Evolutionary conservation across 176 grass and related monocot species (phyloP).

Genomic region (Secale cereale): DNA sequence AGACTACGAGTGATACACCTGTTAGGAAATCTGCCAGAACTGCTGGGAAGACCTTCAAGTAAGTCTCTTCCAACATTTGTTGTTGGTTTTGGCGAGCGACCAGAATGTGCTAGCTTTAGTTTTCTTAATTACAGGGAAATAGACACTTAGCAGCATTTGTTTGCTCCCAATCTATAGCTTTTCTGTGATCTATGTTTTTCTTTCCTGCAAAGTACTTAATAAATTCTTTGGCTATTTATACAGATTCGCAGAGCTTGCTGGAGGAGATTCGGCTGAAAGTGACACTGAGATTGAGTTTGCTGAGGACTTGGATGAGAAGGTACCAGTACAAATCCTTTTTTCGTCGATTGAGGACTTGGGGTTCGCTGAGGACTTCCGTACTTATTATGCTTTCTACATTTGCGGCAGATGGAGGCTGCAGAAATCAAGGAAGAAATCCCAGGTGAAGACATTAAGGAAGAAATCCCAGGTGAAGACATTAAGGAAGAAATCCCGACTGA

Average conservation of each 20-base stretch:
- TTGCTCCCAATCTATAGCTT: neutral
- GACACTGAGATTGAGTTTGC: constrained; percentile 47
- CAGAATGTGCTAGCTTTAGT: neutral
- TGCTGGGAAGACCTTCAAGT: constrained; percentile 60
- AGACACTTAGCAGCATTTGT: neutral
- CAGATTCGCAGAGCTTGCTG: constrained; percentile 65
- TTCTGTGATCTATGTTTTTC: neutral
- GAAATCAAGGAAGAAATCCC: neutral
- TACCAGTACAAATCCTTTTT: constrained; percentile 1
- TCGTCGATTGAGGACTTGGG: neutral
- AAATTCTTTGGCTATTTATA: constrained; percentile 10
- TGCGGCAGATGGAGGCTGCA: constrained; percentile 23
- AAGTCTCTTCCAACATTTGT: constrained; percentile 5
- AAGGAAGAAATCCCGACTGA: constrained; percentile 39
- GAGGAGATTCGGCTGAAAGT: constrained; percentile 45
- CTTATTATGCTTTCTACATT: constrained; percentile 3
- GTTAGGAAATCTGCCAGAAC: constrained; percentile 79
- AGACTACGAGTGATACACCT: constrained; percentile 27
- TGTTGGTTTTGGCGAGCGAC: neutral
- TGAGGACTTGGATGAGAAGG: constrained; percentile 38
- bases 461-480: neutral
- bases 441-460: no score
- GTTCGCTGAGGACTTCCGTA: no score
- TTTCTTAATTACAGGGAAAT: neutral
- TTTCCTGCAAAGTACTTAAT: constrained; percentile 8